Percentiles rank a stretch among this genome's conserved stretches.
These are phyloP conservation scores for Boletellus ananiceps DNA, from an alignment of 768 basidiomycete species.

Conservation along the genomic window DNA sequence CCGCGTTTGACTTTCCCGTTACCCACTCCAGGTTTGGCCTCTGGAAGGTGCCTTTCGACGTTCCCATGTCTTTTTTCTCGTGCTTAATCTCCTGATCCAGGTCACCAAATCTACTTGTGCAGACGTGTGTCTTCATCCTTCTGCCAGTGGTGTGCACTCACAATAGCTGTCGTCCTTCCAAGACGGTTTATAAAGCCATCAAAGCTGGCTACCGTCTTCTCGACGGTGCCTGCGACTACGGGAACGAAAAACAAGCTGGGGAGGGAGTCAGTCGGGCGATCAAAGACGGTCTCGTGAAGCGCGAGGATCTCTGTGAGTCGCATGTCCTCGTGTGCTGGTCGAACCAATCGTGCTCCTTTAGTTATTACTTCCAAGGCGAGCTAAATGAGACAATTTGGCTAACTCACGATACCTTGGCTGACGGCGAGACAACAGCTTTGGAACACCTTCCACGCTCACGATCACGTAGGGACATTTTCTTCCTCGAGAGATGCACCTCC, in stretches of 20 bases:
- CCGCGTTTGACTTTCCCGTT: slow-evolving; percentile 3
- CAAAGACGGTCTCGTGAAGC: slow-evolving; percentile 74
- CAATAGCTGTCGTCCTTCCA: slow-evolving; percentile 6
- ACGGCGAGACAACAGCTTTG: slow-evolving; percentile 50
- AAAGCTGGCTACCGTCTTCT: slow-evolving; percentile 84
- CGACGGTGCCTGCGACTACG: slow-evolving; percentile 84
- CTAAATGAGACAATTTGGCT: not conserved
- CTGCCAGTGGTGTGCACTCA: not conserved
- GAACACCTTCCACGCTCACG: slow-evolving; percentile 84
- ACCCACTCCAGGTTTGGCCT: slow-evolving; percentile 51
- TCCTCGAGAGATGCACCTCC: not conserved
- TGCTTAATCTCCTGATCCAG: slow-evolving; percentile 28
- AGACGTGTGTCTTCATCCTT: slow-evolving; percentile 38
- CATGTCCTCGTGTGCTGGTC: not conserved
- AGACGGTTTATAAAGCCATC: slow-evolving; percentile 83
- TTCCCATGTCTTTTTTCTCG: not conserved
- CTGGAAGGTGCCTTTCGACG: slow-evolving; percentile 51
- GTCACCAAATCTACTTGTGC: slow-evolving; percentile 58
- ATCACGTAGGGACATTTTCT: slow-evolving; percentile 48
- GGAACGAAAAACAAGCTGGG: slow-evolving; percentile 84
- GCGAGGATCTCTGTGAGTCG: slow-evolving; percentile 78
- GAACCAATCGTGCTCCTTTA: slow-evolving; percentile 23
- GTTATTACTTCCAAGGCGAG: slow-evolving; percentile 81
- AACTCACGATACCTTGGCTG: slow-evolving; percentile 1
- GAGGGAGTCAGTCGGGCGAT: slow-evolving; percentile 77